Conservation (phyloP, 2,329 filamentous ascomycete species). For the Alternaria sp. region DNA sequence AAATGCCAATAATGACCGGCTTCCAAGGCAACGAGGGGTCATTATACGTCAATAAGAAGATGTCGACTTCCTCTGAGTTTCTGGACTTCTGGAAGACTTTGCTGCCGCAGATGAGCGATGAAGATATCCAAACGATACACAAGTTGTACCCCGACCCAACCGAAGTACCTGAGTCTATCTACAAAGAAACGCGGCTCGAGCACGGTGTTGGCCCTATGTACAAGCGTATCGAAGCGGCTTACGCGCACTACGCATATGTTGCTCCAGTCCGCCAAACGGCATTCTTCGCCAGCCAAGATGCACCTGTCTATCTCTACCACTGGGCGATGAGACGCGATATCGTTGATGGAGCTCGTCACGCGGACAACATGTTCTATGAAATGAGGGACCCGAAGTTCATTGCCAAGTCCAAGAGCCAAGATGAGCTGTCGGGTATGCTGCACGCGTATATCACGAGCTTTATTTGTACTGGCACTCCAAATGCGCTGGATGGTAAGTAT, state of each 20-base stretch:
- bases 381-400: conserved; percentile 30
- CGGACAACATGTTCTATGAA: conserved; percentile 45
- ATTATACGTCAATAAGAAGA: conserved; percentile 63
- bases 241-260: conserved; percentile 70
- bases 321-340: conserved; percentile 59
- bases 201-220: conserved; percentile 57
- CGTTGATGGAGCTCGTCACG: conserved; percentile 42
- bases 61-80: conserved; percentile 60
- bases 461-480: conserved; percentile 41
- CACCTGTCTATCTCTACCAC: conserved; percentile 64
- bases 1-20: conserved; percentile 70
- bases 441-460: conserved; percentile 43
- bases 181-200: conserved; percentile 46
- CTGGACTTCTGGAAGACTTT: conserved; percentile 66
- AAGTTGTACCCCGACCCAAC: conserved; percentile 67
- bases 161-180: conserved; percentile 49
- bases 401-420: conserved; percentile 32
- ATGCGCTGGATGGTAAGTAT: conserved; percentile 21
- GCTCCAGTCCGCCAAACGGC: conserved; percentile 68
- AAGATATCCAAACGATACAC: conserved; percentile 63
- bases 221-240: conserved; percentile 64
- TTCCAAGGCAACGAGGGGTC: conserved; percentile 75
- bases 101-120: conserved; percentile 61
- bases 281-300: conserved; percentile 45
- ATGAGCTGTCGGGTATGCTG: conserved; percentile 35